Evolutionary conservation across 306 rosid genomes (phyloP).

Genomic region (Fragaria vesca): DNA sequence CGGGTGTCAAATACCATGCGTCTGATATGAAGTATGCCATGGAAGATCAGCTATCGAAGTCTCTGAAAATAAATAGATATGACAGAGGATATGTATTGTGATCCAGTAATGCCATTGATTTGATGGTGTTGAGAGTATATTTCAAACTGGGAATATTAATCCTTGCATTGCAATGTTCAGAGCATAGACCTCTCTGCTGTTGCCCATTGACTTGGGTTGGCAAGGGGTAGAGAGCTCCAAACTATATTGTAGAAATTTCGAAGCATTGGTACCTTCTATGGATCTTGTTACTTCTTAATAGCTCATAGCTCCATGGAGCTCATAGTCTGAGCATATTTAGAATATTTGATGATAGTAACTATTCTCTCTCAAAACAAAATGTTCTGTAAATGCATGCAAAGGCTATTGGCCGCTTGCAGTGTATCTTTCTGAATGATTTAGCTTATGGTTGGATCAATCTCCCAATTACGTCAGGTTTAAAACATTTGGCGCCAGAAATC

Average conservation of each 20-base stretch:
- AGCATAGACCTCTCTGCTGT: neutral
- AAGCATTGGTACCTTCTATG: neutral
- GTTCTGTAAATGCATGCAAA: neutral
- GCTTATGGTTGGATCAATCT: slow-evolving; percentile 19
- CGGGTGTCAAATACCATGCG: neutral
- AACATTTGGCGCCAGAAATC: slow-evolving; percentile 91
- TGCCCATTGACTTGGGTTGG: neutral
- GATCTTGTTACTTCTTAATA: neutral
- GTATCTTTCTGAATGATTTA: slow-evolving; percentile 15
- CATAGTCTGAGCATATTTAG: neutral
- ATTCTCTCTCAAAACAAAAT: neutral
- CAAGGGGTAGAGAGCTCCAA: neutral
- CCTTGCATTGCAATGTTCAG: neutral
- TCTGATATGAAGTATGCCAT: neutral
- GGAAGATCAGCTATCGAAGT: neutral
- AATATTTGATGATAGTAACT: neutral
- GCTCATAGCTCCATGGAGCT: neutral
- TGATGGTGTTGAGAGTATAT: neutral
- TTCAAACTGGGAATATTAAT: neutral
- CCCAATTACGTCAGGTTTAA: slow-evolving; percentile 62
- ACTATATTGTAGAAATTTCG: neutral
- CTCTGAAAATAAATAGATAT: neutral
- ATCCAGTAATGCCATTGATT: slow-evolving; percentile 2
- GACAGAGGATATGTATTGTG: neutral
- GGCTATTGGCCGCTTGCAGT: neutral